Base-by-base conservation (phyloP, 768 basidiomycete species). In the Amanita polypyramis region DNA sequence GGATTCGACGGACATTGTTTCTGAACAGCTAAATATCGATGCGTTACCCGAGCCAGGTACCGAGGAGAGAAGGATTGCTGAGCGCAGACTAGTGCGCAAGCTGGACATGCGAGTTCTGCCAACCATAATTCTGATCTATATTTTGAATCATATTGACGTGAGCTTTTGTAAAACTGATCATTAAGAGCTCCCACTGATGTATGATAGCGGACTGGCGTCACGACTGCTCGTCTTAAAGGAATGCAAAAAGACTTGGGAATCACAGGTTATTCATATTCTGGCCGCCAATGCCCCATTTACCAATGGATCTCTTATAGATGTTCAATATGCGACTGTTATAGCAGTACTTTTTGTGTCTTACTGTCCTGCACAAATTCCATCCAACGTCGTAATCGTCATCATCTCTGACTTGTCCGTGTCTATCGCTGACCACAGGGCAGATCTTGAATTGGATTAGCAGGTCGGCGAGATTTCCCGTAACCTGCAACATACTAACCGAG, bases 321-420 rank as follows among this genome's bases (percentile, higher is more conserved):
- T 77, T 12, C 70, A 78, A 55, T 79, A 79, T 54, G 64, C 66
- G 17, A 72, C 72, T 2, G 62, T 77, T 17, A 60, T 80, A 11
- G 76, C 77, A 0, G 62, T 75, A 38, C 65, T 79, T 20, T 80
- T 72, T 51, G 81, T 67, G 2, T 76, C 77, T 1, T 80, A 83
- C 50, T 74, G 74, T 32, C 80, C 80, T 1, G 74, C 76, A 11
- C 80, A 82, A 54, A 72, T 83, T 45, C 81, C 81, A 0, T 80
- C 76, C 1, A 84, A 80, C 55, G 80, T 83, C 75, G 79, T 75
- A 51, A 29, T n/a, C 7, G 7, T 42, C 23, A 8, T 8, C n/a
- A 25, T 14, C 25, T 21, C 12, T n/a, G n/a, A 27, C 25, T 27
- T 3, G 25, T 7, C 25, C 7, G 25, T 7, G 3, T 27, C 7